Percentiles rank a stretch among this genome's conserved stretches.
Conservation (phyloP, 257 asterid genomes). For the Cruciata laevipes region DNA sequence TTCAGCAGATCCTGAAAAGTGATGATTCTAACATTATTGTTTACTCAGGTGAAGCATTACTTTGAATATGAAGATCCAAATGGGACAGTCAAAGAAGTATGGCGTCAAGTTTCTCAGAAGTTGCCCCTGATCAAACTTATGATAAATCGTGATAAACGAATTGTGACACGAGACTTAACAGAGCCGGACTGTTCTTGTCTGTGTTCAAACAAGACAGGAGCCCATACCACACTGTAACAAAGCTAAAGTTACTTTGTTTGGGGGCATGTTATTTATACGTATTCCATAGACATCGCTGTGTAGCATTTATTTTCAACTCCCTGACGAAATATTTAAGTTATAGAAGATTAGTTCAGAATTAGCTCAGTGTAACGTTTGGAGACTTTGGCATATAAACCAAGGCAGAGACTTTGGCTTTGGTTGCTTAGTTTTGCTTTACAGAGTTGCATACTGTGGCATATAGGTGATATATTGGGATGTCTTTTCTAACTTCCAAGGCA, state of each 20-base stretch:
- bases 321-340: not conserved
- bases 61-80: constrained; percentile 82
- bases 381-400: constrained; percentile 9
- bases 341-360: constrained; percentile 10
- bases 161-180: constrained; percentile 48
- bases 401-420: not conserved
- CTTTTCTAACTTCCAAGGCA: not conserved
- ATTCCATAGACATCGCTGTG: not conserved
- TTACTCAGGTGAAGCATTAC: constrained; percentile 66
- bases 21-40: constrained; percentile 4
- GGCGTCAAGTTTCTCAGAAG: constrained; percentile 86
- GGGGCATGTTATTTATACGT: not conserved
- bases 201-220: constrained; percentile 72
- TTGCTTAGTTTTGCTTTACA: not conserved
- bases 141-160: constrained; percentile 79
- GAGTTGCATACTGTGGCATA: no score
- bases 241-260: not conserved
- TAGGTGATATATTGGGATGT: not conserved
- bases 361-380: constrained; percentile 24
- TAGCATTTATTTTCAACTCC: not conserved
- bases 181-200: constrained; percentile 83
- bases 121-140: constrained; percentile 72
- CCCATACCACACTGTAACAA: constrained; percentile 38
- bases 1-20: constrained; percentile 1
- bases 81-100: constrained; percentile 81